Percentiles rank a stretch among this genome's conserved stretches.
Conservation (phyloP, 169 alveolate genomes). For the Plasmodium sp. region DNA sequence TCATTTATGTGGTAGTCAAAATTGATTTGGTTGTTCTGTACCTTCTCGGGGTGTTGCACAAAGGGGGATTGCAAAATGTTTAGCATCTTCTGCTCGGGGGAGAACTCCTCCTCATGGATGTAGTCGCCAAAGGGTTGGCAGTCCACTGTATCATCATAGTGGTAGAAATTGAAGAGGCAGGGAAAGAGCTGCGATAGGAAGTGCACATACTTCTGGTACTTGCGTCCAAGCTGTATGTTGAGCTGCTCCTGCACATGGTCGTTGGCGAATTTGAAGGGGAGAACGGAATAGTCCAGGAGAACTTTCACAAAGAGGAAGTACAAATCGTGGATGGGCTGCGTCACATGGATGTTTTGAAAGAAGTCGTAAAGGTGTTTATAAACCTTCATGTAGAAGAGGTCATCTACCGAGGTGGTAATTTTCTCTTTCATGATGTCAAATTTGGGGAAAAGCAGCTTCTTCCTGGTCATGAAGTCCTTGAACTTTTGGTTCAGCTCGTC, state of each 20-base stretch:
- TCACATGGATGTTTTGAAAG: not conserved
- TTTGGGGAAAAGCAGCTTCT: not conserved
- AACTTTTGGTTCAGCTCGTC: not conserved
- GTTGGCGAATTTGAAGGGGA: not conserved
- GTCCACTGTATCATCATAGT: not conserved
- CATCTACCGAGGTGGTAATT: not conserved
- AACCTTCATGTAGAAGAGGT: not conserved
- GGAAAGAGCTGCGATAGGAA: not conserved
- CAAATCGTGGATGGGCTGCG: constrained; percentile 17
- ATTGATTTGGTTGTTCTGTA: not conserved
- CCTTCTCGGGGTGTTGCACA: not conserved
- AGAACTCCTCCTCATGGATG: not conserved
- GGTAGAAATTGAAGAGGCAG: constrained; percentile 31
- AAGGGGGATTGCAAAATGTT: constrained; percentile 36
- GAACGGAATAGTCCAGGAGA: not conserved
- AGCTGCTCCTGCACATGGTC: not conserved
- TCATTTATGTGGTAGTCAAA: not conserved
- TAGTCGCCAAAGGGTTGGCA: constrained; percentile 18
- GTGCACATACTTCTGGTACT: not conserved
- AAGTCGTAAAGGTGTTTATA: constrained; percentile 22
- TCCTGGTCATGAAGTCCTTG: not conserved
- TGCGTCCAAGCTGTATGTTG: not conserved
- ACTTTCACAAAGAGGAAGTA: not conserved
- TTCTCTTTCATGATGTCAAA: not conserved
- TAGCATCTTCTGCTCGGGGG: constrained; percentile 5